Conservation (phyloP, 768 basidiomycete species). For the Artomyces pyxidatus region DNA sequence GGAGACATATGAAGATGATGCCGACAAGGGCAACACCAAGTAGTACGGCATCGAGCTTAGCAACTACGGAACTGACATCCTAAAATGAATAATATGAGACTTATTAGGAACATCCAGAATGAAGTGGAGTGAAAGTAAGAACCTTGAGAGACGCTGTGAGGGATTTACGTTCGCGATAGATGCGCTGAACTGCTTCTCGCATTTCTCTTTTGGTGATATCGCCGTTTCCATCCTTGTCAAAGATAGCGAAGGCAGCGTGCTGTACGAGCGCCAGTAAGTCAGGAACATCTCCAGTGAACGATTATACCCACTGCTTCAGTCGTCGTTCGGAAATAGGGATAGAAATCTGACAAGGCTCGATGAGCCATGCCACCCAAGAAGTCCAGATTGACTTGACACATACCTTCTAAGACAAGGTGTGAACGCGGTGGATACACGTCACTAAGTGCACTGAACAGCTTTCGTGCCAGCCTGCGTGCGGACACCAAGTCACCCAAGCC, state of each 20-base stretch:
- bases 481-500: constrained; percentile 52
- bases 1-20: constrained; percentile 60
- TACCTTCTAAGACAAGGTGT: constrained; percentile 62
- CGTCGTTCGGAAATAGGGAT: constrained; percentile 65
- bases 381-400: constrained; percentile 8
- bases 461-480: constrained; percentile 58
- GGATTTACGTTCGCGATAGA: constrained; percentile 71
- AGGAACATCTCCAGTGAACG: constrained; percentile 1
- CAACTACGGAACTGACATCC: constrained; percentile 67
- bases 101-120: constrained; percentile 1
- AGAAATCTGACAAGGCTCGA: constrained; percentile 46
- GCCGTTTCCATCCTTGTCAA: constrained; percentile 79
- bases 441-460: constrained; percentile 56
- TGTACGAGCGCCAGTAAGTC: constrained; percentile 19
- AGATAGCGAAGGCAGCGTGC: constrained; percentile 61
- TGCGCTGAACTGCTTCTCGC: constrained; percentile 74
- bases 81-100: constrained; percentile 19
- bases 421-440: constrained; percentile 50
- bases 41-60: constrained; percentile 72
- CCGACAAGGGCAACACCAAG: constrained; percentile 47
- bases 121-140: constrained; percentile 5
- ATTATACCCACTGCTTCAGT: constrained; percentile 54
- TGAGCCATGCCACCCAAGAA: not conserved
- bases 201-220: constrained; percentile 73
- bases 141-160: constrained; percentile 66